Base-by-base conservation (phyloP, 306 rosid genomes). In the Cucurbita moschata region DNA sequence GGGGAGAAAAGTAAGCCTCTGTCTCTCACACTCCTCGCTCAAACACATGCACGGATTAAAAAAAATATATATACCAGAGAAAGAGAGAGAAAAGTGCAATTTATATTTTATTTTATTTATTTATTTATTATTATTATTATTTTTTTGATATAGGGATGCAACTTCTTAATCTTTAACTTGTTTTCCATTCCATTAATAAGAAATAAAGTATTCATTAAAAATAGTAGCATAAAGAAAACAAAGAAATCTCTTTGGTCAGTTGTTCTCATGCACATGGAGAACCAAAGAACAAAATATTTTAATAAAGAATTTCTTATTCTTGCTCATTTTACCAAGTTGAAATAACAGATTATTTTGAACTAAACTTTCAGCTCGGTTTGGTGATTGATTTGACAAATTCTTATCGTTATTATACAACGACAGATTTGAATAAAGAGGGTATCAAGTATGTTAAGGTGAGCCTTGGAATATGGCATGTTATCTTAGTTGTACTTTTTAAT, bases 331-430 rank as follows among this genome's bases (percentile, higher is more conserved):
- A 49, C 21, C 8, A 15, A 35, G 44, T 23, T 50, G 15, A 15
- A 69, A 26, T 69, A 49, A 69, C 19, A 51, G 19, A 16, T 77
- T 23, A 16, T 15, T 35, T 65, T 59, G 59, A 49, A 49, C 75
- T 78, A 18, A 47, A 78, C 51, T 44, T 89, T 81, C 96, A 95
- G 99, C 96, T 95, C 75, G 99, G 99, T 84, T 77, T 95, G 79
- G 96, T 95, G 86, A 95, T 95, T 79, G 99, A 95, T 82, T 86
- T 95, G 92, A 85, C 99, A 12, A 91, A 95, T 78, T 91, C 99
- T 50, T 73, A 89, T 11, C 96, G 99, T 59, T 89, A 95, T 80
- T 95, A 95, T 88, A 85, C 87, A 61, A 88, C 88, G 68, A 3
- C 79, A 15, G 99, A 95, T 78, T 81, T 95, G 73, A 95, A 91